A percentile compares a stretch with the other conserved stretches of the same genome.
phyloP scores from a whole-genome alignment of 2,329 filamentous ascomycete species.

The Myriosclerotinia scirpicola region DNA sequence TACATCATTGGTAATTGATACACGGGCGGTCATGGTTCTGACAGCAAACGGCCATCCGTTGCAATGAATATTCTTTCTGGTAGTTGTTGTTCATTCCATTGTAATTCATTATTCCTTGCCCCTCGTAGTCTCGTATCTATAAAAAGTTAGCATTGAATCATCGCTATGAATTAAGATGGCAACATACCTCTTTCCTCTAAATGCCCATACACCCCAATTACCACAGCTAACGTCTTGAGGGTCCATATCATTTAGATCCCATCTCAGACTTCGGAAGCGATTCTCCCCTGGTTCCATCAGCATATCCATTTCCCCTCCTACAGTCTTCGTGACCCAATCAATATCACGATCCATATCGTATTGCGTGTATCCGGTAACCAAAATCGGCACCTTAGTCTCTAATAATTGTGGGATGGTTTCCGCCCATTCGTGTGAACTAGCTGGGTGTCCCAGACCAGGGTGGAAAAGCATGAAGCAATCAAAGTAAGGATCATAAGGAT shows the following conservation, averaged over 20 bases:
- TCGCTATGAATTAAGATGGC: neutral
- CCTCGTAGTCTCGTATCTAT: constrained; percentile 41
- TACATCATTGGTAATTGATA: constrained; percentile 4
- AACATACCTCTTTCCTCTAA: constrained; percentile 88
- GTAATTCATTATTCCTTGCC: constrained; percentile 28
- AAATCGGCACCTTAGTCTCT: constrained; percentile 92
- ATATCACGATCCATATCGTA: constrained; percentile 93
- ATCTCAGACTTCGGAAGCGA: constrained; percentile 85
- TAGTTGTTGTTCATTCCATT: neutral
- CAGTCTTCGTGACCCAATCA: constrained; percentile 83
- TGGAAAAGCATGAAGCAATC: constrained; percentile 98
- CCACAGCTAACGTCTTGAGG: constrained; percentile 92
- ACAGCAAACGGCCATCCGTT: neutral
- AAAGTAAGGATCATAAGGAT: constrained; percentile 96
- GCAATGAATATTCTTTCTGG: neutral
- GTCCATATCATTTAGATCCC: constrained; percentile 96
- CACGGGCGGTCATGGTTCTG: neutral
- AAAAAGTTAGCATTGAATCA: constrained; percentile 24
- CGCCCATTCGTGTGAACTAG: constrained; percentile 90
- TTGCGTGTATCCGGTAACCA: constrained; percentile 94
- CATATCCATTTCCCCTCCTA: constrained; percentile 86
- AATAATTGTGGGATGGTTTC: constrained; percentile 85
- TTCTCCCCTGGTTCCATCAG: constrained; percentile 93
- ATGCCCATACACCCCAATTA: constrained; percentile 97
- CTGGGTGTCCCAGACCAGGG: constrained; percentile 91